A percentile compares a stretch with the other conserved stretches of the same genome.
Evolutionary conservation across 2,329 filamentous ascomycete genomes (phyloP).

Genomic region (Amphichorda felina): DNA sequence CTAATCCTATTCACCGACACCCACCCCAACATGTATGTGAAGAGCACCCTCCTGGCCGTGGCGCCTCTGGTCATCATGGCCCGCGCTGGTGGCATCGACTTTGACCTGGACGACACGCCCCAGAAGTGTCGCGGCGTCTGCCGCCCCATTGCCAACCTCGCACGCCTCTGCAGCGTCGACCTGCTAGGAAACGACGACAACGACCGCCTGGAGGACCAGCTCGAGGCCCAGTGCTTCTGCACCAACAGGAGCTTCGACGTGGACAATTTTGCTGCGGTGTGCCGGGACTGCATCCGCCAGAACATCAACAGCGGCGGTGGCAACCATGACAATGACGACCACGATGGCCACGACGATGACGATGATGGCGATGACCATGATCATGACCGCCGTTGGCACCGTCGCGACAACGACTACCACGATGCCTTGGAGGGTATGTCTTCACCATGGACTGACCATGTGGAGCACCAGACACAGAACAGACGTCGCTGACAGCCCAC

Average conservation of each 20-base stretch:
- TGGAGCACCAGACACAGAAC: background rate
- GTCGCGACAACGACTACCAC: conserved; percentile 6
- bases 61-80: conserved; percentile 15
- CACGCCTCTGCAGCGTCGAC: conserved; percentile 21
- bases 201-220: conserved; percentile 21
- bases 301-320: conserved; percentile 8
- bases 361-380: conserved; percentile 6
- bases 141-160: conserved; percentile 20
- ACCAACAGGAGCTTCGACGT: conserved; percentile 28
- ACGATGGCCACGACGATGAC: conserved; percentile 8
- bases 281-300: conserved; percentile 24
- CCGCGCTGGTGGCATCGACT: conserved; percentile 16
- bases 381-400: too few species aligned
- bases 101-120: conserved; percentile 22
- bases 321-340: conserved; percentile 8
- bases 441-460: background rate
- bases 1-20: background rate
- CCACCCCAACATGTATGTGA: conserved; percentile 13
- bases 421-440: background rate
- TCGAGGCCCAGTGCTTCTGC: conserved; percentile 26
- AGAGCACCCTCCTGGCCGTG: conserved; percentile 11
- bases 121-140: conserved; percentile 22
- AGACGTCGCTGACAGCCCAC: too few species aligned
- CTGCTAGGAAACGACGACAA: conserved; percentile 10
- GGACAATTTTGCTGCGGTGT: conserved; percentile 18